phyloP scores from a whole-genome alignment of 2,329 filamentous ascomycete genomes.

The Volutella citrinella region DNA sequence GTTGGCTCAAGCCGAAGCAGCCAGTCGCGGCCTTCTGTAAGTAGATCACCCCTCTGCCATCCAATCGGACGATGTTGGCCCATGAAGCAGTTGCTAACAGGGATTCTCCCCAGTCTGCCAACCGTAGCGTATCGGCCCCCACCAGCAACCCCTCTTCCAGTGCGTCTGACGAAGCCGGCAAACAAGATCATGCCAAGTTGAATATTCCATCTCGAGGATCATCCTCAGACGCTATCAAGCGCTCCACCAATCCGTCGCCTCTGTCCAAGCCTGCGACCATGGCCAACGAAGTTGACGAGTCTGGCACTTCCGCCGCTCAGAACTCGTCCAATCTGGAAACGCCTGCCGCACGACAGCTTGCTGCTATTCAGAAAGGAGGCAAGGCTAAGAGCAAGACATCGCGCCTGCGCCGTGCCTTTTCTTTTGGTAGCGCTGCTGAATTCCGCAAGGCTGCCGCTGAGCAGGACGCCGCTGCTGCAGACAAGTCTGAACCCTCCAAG shows the following conservation, averaged over 20 bases:
- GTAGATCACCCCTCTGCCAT: constrained; percentile 36
- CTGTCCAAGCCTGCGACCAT: constrained; percentile 69
- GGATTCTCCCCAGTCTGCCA: constrained; percentile 52
- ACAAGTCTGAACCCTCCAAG: constrained; percentile 43
- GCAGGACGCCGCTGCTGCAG: constrained; percentile 43
- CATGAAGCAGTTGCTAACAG: constrained; percentile 46
- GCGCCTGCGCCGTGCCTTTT: constrained; percentile 85
- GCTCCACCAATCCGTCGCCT: constrained; percentile 66
- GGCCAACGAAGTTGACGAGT: constrained; percentile 49
- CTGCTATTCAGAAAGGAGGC: constrained; percentile 79
- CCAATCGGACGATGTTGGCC: constrained; percentile 43
- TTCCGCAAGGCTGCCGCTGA: constrained; percentile 72
- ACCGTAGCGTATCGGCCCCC: constrained; percentile 55
- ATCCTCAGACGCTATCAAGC: constrained; percentile 64
- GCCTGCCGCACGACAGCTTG: constrained; percentile 78
- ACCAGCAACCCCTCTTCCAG: constrained; percentile 50
- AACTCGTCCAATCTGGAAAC: constrained; percentile 47
- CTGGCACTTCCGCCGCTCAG: constrained; percentile 37
- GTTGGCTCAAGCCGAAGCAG: constrained; percentile 55
- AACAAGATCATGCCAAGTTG: constrained; percentile 54
- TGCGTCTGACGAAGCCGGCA: constrained; percentile 45
- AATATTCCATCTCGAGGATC: constrained; percentile 62
- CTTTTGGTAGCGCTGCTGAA: constrained; percentile 93
- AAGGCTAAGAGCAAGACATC: constrained; percentile 83
- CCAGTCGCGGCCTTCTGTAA: constrained; percentile 65